Percentiles rank a stretch among this genome's conserved stretches.
These are phyloP conservation scores for Pugionium cornutum DNA, from an alignment of 345 rosid species.

Conservation along the genomic window DNA sequence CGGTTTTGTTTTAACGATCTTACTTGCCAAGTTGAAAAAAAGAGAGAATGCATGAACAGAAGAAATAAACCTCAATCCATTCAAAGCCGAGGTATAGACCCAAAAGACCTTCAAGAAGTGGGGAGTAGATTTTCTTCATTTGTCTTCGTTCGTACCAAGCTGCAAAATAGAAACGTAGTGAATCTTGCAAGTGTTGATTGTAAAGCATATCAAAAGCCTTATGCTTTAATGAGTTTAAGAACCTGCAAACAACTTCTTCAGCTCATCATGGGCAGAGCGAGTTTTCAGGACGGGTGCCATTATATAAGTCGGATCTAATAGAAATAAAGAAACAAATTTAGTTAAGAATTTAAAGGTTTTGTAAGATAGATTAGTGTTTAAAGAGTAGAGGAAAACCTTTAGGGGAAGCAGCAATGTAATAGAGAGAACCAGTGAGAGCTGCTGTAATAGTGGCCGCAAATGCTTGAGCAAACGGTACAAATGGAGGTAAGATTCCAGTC, in stretches of 20 bases:
- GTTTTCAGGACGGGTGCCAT: slow-evolving; percentile 81
- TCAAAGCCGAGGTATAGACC: slow-evolving; percentile 93
- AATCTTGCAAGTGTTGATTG: neutral
- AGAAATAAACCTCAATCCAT: slow-evolving; percentile 74
- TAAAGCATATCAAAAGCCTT: slow-evolving; percentile 15
- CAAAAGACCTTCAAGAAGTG: slow-evolving; percentile 88
- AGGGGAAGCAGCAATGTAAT: slow-evolving; percentile 90
- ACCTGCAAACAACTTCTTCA: slow-evolving; percentile 94
- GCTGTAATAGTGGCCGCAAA: slow-evolving; percentile 92
- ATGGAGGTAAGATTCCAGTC: slow-evolving; percentile 91
- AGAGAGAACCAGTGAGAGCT: slow-evolving; percentile 89
- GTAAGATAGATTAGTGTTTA: neutral
- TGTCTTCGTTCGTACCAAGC: slow-evolving; percentile 98
- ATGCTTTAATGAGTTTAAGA: neutral
- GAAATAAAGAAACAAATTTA: neutral
- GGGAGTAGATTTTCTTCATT: slow-evolving; percentile 95
- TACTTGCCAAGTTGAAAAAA: neutral
- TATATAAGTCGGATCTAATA: slow-evolving; percentile 80
- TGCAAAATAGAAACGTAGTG: slow-evolving; percentile 34
- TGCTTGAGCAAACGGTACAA: slow-evolving; percentile 95
- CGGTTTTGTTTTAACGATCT: slow-evolving; percentile 9
- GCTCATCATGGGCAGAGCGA: slow-evolving; percentile 66
- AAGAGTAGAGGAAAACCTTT: slow-evolving; percentile 51
- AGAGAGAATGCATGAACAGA: neutral
- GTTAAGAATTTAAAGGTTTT: neutral